These are phyloP conservation scores for Apiotrichum akiyoshidainum DNA, from an alignment of 1,284 basidiomycete species.

Conservation along the genomic window DNA sequence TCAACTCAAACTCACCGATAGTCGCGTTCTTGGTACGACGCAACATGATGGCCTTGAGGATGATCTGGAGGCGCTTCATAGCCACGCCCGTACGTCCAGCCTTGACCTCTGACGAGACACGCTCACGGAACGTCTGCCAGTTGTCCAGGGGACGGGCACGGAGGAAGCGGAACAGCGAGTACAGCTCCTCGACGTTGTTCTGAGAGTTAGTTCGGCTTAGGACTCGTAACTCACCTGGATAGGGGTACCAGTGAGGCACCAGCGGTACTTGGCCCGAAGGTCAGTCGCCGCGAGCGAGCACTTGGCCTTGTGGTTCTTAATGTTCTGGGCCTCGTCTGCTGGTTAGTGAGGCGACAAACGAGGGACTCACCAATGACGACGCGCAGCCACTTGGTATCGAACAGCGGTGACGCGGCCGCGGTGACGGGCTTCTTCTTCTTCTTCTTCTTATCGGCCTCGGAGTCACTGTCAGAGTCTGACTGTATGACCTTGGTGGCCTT, in stretches of 20 bases:
- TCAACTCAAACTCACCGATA: slow-evolving; percentile 47
- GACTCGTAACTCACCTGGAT: slow-evolving; percentile 58
- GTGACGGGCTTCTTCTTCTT: slow-evolving; percentile 52
- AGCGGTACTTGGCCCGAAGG: slow-evolving; percentile 72
- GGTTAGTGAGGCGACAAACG: background rate
- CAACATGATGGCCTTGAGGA: slow-evolving; percentile 85
- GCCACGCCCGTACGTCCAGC: slow-evolving; percentile 65
- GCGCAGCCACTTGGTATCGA: slow-evolving; percentile 76
- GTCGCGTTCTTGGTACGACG: slow-evolving; percentile 78
- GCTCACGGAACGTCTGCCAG: slow-evolving; percentile 71
- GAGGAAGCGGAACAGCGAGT: slow-evolving; percentile 83
- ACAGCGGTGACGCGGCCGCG: slow-evolving; percentile 61
- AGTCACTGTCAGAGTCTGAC: slow-evolving; percentile 48
- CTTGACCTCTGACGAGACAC: slow-evolving; percentile 78
- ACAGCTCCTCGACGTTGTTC: slow-evolving; percentile 88
- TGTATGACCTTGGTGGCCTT: background rate
- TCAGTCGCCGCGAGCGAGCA: slow-evolving; percentile 75
- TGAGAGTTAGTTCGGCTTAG: slow-evolving; percentile 48
- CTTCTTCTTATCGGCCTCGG: slow-evolving; percentile 32
- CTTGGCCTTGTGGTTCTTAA: slow-evolving; percentile 88
- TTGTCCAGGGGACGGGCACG: slow-evolving; percentile 78
- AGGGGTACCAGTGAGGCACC: slow-evolving; percentile 88
- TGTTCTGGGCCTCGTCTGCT: slow-evolving; percentile 91
- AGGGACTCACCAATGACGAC: slow-evolving; percentile 67
- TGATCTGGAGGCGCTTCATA: slow-evolving; percentile 79